Conservation (phyloP, 768 basidiomycete genomes). For the Macrolepiota albuminosa region DNA sequence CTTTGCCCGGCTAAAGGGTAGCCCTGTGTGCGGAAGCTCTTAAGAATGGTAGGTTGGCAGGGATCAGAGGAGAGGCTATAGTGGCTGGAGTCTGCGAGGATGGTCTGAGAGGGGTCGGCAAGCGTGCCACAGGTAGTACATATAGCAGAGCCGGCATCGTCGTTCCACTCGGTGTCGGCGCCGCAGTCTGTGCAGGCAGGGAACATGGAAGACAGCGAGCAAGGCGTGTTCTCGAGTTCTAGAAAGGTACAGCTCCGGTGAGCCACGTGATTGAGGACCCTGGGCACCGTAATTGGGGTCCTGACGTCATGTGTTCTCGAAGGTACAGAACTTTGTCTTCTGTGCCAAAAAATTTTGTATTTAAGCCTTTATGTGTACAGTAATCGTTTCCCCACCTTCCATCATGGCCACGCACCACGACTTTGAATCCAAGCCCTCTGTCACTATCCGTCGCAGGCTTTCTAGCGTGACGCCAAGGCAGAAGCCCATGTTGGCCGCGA, state of each 20-base stretch:
- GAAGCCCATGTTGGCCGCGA: constrained; percentile 49
- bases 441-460: constrained; percentile 61
- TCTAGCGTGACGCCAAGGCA: constrained; percentile 47
- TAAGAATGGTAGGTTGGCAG: constrained; percentile 35
- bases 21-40: constrained; percentile 40
- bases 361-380: constrained; percentile 22
- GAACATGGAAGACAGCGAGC: constrained; percentile 24
- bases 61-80: constrained; percentile 29
- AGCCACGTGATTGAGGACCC: constrained; percentile 14
- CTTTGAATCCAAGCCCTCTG: constrained; percentile 64
- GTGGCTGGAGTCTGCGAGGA: constrained; percentile 48
- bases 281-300: constrained; percentile 9
- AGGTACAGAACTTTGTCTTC: constrained; percentile 7
- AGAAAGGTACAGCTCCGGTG: neutral
- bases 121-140: constrained; percentile 75
- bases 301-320: constrained; percentile 10
- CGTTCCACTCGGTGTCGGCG: constrained; percentile 47
- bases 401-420: constrained; percentile 49
- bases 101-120: constrained; percentile 52
- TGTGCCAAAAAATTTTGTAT: constrained; percentile 20
- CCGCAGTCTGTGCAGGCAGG: constrained; percentile 50
- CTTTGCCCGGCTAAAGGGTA: constrained; percentile 61
- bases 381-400: constrained; percentile 22
- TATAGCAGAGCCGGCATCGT: constrained; percentile 53
- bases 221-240: neutral